These are phyloP conservation scores for Mycosarcoma maydis DNA, from an alignment of 1,284 basidiomycete genomes.

Conservation along the genomic window DNA sequence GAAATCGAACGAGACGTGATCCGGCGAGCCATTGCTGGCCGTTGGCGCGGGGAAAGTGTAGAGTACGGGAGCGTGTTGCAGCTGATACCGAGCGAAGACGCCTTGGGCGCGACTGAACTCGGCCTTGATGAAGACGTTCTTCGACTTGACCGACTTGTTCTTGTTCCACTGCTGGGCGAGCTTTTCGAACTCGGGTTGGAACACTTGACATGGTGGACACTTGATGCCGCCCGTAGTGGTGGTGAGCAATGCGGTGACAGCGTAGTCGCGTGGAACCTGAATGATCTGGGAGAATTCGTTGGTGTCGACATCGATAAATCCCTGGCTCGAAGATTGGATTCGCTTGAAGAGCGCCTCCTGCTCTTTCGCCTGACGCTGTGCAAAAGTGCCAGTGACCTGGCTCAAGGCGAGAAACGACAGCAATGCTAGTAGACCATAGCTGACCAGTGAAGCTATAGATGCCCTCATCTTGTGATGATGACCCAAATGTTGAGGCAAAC, in stretches of 20 bases:
- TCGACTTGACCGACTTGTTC: constrained; percentile 23
- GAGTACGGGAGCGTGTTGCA: constrained; percentile 57
- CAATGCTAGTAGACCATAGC: constrained; percentile 10
- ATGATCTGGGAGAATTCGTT: constrained; percentile 22
- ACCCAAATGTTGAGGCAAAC: background rate
- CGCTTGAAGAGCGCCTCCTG: constrained; percentile 24
- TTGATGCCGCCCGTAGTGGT: constrained; percentile 43
- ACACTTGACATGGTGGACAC: constrained; percentile 51
- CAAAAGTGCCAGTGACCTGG: constrained; percentile 3
- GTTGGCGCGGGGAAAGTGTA: constrained; percentile 47
- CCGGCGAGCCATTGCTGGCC: constrained; percentile 16
- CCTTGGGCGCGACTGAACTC: constrained; percentile 48
- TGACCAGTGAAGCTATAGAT: constrained; percentile 7
- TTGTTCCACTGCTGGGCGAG: constrained; percentile 49
- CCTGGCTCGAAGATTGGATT: constrained; percentile 20
- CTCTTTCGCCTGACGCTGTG: constrained; percentile 16
- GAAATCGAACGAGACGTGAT: constrained; percentile 54
- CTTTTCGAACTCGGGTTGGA: constrained; percentile 56
- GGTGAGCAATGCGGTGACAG: constrained; percentile 52
- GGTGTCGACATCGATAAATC: constrained; percentile 39
- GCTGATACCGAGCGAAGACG: constrained; percentile 50
- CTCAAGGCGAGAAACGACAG: constrained; percentile 19
- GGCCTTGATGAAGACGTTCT: constrained; percentile 53
- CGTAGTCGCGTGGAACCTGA: constrained; percentile 32
- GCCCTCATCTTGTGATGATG: constrained; percentile 8